Base-by-base conservation (phyloP, 768 basidiomycete species). In the Collybia sp. region DNA sequence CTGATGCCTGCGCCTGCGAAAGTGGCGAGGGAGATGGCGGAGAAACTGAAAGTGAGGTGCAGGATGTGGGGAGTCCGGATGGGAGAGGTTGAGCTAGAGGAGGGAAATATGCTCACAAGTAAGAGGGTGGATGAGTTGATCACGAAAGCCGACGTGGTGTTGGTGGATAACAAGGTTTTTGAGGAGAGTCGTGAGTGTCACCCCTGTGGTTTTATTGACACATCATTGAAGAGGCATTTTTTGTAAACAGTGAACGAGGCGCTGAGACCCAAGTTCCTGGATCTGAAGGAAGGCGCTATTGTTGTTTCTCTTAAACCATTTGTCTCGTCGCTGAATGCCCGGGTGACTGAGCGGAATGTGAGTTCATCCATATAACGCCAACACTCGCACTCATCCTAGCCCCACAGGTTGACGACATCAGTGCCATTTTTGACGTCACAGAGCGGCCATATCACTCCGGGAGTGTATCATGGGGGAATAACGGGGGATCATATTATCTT, bases 291-390 rank as follows among this genome's bases (percentile, higher is more conserved):
- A 48, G 90, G 91, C 15, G 92, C 93, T 0, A 83, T 83, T 40
- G 88, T 99, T 40, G 79, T 98, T 32, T 93, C 90, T 15, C 68
- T 99, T 13, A 82, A 85, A 48, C 91, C 93, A 1, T 96, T 91
- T 51, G 84, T 93, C 46, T 77, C 84, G 30, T 78, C 80, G 0
- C 55, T 76, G 31, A 76, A 85, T 53, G 85, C 83, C 36, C 80
- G 88, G 32, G 71, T 96, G 47, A 91, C 88, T 0, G 85, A 92
- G 54, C 85, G 88, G 38, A 95, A 93, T 53, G 85, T 88, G 53
- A 45, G 83, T 60, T 37, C 33, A 19, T 40, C 35, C 11, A 38
- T 36, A 20, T 31, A 30, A 15, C 18, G 25, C 44, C 45, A 42
- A 15, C 17, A 10, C 10, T 30, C 37, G 41, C 9, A 30, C 19